These are phyloP conservation scores for Colletotrichum musicola DNA, from an alignment of 2,329 filamentous ascomycete species.

Conservation along the genomic window DNA sequence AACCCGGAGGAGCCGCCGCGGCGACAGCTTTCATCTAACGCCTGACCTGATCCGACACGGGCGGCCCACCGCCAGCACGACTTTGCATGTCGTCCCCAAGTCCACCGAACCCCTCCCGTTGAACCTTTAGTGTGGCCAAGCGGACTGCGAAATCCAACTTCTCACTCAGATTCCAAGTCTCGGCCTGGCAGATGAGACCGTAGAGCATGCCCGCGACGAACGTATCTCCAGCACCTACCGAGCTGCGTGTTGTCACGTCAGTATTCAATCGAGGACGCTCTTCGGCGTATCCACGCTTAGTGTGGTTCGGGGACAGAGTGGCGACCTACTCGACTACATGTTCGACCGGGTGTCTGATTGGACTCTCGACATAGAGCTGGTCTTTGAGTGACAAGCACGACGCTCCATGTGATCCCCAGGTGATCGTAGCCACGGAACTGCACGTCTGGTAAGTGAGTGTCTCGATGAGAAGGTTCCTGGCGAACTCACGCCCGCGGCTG, in stretches of 20 bases:
- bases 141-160: slow-evolving; percentile 73
- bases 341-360: slow-evolving; percentile 54
- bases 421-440: slow-evolving; percentile 66
- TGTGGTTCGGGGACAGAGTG: neutral
- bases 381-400: slow-evolving; percentile 53
- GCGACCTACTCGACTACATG: slow-evolving; percentile 70
- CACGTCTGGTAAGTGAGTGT: slow-evolving; percentile 8
- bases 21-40: slow-evolving; percentile 11
- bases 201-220: slow-evolving; percentile 81
- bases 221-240: slow-evolving; percentile 81
- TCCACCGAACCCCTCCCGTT: slow-evolving; percentile 73
- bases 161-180: slow-evolving; percentile 61
- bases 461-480: slow-evolving; percentile 14
- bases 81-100: slow-evolving; percentile 53
- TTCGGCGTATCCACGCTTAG: too few relatives aligned
- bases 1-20: slow-evolving; percentile 23
- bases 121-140: slow-evolving; percentile 76
- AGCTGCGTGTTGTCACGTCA: slow-evolving; percentile 57
- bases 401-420: slow-evolving; percentile 69
- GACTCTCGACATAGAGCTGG: slow-evolving; percentile 53
- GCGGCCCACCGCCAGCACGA: slow-evolving; percentile 40
- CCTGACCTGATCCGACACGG: slow-evolving; percentile 35
- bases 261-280: neutral
- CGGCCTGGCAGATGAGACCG: slow-evolving; percentile 63
- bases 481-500: slow-evolving; percentile 58